A percentile compares a stretch with the other conserved stretches of the same genome.
Conservation (phyloP, 106 monocot genomes). For the Phalaenopsis equestris region DNA sequence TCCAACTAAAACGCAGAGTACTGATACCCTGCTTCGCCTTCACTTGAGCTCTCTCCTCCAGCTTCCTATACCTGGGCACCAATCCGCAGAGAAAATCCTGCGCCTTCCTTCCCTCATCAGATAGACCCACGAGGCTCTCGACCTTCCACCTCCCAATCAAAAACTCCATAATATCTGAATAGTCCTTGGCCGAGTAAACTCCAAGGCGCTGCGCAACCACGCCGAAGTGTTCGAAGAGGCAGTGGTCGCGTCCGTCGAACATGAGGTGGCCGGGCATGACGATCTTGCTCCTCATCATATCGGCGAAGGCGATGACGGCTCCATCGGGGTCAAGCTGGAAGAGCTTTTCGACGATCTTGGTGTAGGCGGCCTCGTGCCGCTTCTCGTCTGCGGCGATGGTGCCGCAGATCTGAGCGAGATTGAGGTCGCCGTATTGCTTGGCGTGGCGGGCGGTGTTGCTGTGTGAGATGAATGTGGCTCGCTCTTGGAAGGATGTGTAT, state of each 20-base stretch:
- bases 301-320: constrained; percentile 32
- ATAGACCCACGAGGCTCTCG: constrained; percentile 8
- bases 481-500: constrained; percentile 57
- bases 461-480: constrained; percentile 56
- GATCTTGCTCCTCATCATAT: constrained; percentile 58
- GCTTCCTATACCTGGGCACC: constrained; percentile 13
- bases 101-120: constrained; percentile 16
- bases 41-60: constrained; percentile 24
- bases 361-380: constrained; percentile 51
- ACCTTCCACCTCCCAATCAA: constrained; percentile 43
- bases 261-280: constrained; percentile 48
- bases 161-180: constrained; percentile 48
- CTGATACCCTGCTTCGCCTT: constrained; percentile 8
- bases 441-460: constrained; percentile 50
- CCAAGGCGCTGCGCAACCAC: constrained; percentile 36
- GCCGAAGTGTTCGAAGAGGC: constrained; percentile 36
- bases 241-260: constrained; percentile 42
- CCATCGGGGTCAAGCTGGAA: constrained; percentile 50
- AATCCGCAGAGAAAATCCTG: constrained; percentile 25
- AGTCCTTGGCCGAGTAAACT: constrained; percentile 43
- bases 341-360: constrained; percentile 48
- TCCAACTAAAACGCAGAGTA: constrained; percentile 60
- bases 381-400: constrained; percentile 50
- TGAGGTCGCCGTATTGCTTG: constrained; percentile 40
- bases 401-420: constrained; percentile 52